Evolutionary conservation across 768 basidiomycete species (phyloP), one percentile per base, ranked within the genome.

Genomic region (Lactarius indigo): DNA sequence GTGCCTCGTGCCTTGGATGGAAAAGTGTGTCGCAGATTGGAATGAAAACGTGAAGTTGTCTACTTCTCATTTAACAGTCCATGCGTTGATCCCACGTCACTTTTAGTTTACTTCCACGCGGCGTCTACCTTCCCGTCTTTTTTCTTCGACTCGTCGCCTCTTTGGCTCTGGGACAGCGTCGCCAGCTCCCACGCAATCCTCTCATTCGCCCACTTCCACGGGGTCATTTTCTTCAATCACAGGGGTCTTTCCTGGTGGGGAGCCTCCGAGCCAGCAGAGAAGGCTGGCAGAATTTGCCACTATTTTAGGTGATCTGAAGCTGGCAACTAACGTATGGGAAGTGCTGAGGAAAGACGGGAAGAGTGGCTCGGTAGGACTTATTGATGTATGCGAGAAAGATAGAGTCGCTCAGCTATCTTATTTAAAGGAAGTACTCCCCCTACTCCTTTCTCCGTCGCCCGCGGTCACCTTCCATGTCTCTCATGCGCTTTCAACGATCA

Each of bases 211-310:
- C 58, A 77, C 78, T 50, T 78, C 77, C 20, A 78, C 76, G 33
- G 74, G 74, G 18, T 81, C 80, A 57, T 65, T 74, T 52, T 74
- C 73, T 41, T 76, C 75, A 15, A 64, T 75, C 18, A 41, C 73
- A 13, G 73, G 77, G 6, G 57, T 74, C 10, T 60, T 52, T 44
- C n/a, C 73, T 1, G 75, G 63, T 9, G 60, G 67, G 20, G 37
- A 56, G 12, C 35, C 66, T 8, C 85, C 86, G 8, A 82, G 87
- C 5, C 92, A 90, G 71, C 87, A 89, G 69, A 84, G 94, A 55
- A 87, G 96, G n/a, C 80, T 98, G 4, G 97, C 95, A 12, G 97
- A 99, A 76, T 96, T 98, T 78, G 88, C 94, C 10, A 97, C 97
- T 23, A 86, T 96, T 65, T 78, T 98, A 2, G 91, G 94, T 3